Conservation (phyloP, 1,139 yeast genomes). For the Kodamaea anthophila region DNA sequence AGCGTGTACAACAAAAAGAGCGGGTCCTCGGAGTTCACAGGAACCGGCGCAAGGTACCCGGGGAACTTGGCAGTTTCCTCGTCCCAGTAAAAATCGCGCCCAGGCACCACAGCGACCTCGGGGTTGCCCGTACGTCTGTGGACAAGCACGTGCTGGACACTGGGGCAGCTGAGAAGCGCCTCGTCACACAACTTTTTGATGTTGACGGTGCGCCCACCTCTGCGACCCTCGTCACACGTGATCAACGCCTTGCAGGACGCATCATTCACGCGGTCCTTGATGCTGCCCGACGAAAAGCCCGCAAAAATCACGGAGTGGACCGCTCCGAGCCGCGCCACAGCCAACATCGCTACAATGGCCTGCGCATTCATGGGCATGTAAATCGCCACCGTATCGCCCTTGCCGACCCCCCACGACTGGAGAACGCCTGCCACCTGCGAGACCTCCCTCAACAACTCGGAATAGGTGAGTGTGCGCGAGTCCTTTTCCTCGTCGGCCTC, state of each 20-base stretch:
- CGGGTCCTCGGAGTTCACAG: constrained; percentile 90
- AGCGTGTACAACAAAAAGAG: constrained; percentile 90
- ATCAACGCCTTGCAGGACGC: constrained; percentile 85
- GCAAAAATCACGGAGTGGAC: constrained; percentile 95
- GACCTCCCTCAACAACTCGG: constrained; percentile 81
- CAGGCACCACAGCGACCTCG: constrained; percentile 61
- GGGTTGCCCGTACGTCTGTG: constrained; percentile 78
- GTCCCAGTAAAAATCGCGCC: constrained; percentile 94
- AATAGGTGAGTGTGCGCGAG: constrained; percentile 68
- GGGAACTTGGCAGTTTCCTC: constrained; percentile 76
- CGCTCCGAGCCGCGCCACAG: constrained; percentile 93
- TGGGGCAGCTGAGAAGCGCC: constrained; percentile 72
- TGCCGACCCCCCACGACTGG: constrained; percentile 77
- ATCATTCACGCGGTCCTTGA: constrained; percentile 84
- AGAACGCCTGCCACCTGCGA: constrained; percentile 85
- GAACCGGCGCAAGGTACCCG: constrained; percentile 80
- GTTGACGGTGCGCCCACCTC: constrained; percentile 91
- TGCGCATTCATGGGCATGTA: constrained; percentile 97
- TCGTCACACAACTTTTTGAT: constrained; percentile 94
- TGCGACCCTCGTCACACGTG: constrained; percentile 93
- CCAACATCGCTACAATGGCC: constrained; percentile 90
- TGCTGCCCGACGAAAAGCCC: constrained; percentile 92
- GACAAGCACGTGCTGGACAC: constrained; percentile 78
- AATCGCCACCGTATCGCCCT: constrained; percentile 95
- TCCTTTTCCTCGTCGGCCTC: constrained; percentile 93